Evolutionary conservation across 2,329 filamentous ascomycete species (phyloP), one percentile per base, ranked within the genome.

Genomic region (Fusarium tricinctum): DNA sequence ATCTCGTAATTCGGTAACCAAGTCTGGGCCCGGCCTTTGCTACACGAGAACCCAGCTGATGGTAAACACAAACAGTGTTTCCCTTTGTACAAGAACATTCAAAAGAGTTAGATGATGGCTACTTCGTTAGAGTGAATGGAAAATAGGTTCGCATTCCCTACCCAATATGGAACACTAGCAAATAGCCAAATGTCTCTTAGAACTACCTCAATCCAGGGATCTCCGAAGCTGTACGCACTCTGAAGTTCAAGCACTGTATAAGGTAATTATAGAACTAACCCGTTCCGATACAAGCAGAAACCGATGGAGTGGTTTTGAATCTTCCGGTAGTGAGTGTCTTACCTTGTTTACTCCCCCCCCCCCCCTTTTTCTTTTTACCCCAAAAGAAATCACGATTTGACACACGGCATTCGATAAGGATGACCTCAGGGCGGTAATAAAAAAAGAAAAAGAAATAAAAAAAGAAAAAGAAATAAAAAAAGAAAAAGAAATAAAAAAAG

Each of bases 231-330:
- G 59, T 61, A 66, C 43, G 4, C 28, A 30, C 28, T 30, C 28
- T 10, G 13, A 13, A 30, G 28, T 30, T 4, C 28, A 30, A 39
- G 47, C 65, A 68, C 66, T 69, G 66, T 68, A 69, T 38, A 13
- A 12, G 23, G 7, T 23, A 23, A 8, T 23, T 23, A 23, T 23
- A 66, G 44, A 57, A 51, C 52, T 63, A 58, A 28, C 60, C 63
- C 20, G n/a, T 43, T 66, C 26, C 42, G 49, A 57, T 49, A 35
- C 28, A 28, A 53, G 42, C 30, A 53, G 30, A 38, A 65, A 13
- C 50, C 65, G 43, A 48, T 65, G 55, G 45, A 61, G 63, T 50
- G 63, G 55, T 60, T 35, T 38, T 61, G 20, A n/a, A 53, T 43
- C 22, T 38, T 44, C 58, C 28, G 20, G 33, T 33, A 30, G 28